A percentile compares a stretch with the other conserved stretches of the same genome.
phyloP scores from a whole-genome alignment of 805 yeast genomes.

The Ogataea glucozyma region DNA sequence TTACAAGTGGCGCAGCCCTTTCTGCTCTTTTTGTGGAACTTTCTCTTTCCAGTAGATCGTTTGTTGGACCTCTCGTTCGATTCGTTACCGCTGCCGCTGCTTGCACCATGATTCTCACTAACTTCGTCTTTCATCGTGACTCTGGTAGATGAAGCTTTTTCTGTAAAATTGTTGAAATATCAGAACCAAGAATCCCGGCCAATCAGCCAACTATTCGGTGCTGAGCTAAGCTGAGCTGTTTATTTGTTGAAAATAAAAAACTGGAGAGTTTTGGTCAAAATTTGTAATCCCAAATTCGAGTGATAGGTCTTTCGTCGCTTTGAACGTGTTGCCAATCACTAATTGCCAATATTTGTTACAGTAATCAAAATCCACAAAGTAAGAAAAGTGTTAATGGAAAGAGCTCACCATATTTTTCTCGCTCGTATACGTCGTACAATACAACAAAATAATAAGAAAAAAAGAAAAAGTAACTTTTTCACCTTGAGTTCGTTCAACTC shows the following conservation, averaged over 20 bases:
- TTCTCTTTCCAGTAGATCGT: slow-evolving; percentile 68
- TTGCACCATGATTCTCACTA: not conserved
- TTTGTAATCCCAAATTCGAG: no score
- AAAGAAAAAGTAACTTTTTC: no score
- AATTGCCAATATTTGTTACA: no score
- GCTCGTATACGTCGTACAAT: slow-evolving; percentile 4
- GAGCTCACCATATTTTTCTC: not conserved
- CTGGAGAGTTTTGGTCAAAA: not conserved
- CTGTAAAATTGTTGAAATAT: slow-evolving; percentile 7
- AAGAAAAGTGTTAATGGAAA: no score
- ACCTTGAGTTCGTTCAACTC: not conserved
- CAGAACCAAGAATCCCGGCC: slow-evolving; percentile 1
- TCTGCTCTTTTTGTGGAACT: slow-evolving; percentile 86
- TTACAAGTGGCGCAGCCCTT: slow-evolving; percentile 91
- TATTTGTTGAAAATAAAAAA: slow-evolving; percentile 9
- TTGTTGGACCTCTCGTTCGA: slow-evolving; percentile 24
- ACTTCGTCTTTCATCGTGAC: slow-evolving; percentile 5
- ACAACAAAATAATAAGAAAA: no score
- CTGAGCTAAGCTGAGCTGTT: not conserved
- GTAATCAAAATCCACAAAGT: no score
- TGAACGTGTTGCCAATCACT: no score
- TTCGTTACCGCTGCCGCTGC: slow-evolving; percentile 3
- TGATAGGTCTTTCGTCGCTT: no score
- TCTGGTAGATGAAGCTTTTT: not conserved
- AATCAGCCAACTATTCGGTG: not conserved